Evolutionary conservation across 2,329 filamentous ascomycete genomes (phyloP).

Genomic region (Epichloe uncinata): DNA sequence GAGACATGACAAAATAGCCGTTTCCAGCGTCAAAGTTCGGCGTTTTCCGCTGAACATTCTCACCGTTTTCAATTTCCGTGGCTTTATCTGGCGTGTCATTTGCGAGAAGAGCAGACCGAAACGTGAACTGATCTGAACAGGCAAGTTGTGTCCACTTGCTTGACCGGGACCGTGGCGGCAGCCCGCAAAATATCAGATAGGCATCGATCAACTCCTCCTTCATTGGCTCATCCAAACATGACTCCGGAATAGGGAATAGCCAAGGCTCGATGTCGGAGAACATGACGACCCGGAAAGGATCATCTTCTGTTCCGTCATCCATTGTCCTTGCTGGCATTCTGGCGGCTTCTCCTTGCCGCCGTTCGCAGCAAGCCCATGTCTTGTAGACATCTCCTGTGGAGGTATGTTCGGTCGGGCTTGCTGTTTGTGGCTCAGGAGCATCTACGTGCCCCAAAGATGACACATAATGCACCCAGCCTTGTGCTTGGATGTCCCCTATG

Average conservation of each 20-base stretch:
- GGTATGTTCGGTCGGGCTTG: not conserved
- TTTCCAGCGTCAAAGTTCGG: slow-evolving; percentile 20
- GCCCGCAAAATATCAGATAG: slow-evolving; percentile 53
- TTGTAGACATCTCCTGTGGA: slow-evolving; percentile 32
- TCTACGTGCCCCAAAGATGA: slow-evolving; percentile 23
- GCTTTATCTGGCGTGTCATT: slow-evolving; percentile 1
- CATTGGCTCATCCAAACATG: slow-evolving; percentile 19
- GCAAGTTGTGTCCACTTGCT: slow-evolving; percentile 18
- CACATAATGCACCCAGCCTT: slow-evolving; percentile 53
- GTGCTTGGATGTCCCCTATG: slow-evolving; percentile 58
- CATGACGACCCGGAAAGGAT: slow-evolving; percentile 72
- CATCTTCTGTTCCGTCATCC: slow-evolving; percentile 66
- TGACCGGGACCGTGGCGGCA: slow-evolving; percentile 36
- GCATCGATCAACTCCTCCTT: slow-evolving; percentile 47
- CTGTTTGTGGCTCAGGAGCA: slow-evolving; percentile 23
- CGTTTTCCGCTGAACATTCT: slow-evolving; percentile 10
- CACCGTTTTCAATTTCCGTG: not conserved
- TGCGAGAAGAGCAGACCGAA: not conserved
- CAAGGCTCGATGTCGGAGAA: slow-evolving; percentile 60
- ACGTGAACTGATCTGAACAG: slow-evolving; percentile 18
- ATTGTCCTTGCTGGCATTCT: slow-evolving; percentile 56
- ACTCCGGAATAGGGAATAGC: slow-evolving; percentile 37
- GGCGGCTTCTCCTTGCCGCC: slow-evolving; percentile 30
- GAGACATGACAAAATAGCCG: slow-evolving; percentile 20
- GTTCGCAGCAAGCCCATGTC: slow-evolving; percentile 42